Conservation (phyloP, 2,329 filamentous ascomycete species). For the Didymella glomerata region DNA sequence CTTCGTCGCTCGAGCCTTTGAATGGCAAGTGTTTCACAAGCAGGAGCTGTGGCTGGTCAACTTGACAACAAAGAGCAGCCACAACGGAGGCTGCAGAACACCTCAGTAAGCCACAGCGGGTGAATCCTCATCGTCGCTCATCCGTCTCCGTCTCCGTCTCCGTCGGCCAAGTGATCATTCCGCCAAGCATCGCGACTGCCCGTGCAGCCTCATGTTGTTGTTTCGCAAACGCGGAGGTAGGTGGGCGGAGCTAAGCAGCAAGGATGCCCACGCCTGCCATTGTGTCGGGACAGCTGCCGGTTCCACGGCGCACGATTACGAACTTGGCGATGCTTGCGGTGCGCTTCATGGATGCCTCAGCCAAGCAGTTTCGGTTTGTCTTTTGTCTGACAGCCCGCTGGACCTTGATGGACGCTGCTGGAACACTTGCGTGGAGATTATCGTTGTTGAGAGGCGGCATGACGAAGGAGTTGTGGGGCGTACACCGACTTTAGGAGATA, state of each 20-base stretch:
- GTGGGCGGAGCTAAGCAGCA: constrained; percentile 5
- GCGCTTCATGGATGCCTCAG: constrained; percentile 21
- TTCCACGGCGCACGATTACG: constrained; percentile 4
- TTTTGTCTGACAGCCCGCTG: constrained; percentile 17
- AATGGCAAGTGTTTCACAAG: background rate
- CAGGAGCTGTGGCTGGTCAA: background rate
- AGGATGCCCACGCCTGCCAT: background rate
- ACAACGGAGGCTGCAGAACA: background rate
- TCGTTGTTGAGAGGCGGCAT: constrained; percentile 18
- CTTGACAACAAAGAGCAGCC: background rate
- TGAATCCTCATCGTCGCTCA: background rate
- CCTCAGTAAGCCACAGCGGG: background rate
- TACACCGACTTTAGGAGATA: constrained; percentile 12
- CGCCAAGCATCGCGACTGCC: background rate
- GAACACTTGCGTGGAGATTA: constrained; percentile 7
- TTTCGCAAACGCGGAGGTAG: constrained; percentile 4
- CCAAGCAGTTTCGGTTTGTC: constrained; percentile 20
- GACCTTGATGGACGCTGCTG: background rate
- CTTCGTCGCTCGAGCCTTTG: background rate
- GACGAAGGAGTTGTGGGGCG: constrained; percentile 16
- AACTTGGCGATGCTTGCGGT: constrained; percentile 13
- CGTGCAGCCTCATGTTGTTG: background rate
- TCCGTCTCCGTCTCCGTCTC: background rate
- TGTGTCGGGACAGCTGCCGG: constrained; percentile 4
- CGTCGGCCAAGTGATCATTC: background rate